Conservation (phyloP, 2,329 filamentous ascomycete genomes). For the Xylariaceae sp. region DNA sequence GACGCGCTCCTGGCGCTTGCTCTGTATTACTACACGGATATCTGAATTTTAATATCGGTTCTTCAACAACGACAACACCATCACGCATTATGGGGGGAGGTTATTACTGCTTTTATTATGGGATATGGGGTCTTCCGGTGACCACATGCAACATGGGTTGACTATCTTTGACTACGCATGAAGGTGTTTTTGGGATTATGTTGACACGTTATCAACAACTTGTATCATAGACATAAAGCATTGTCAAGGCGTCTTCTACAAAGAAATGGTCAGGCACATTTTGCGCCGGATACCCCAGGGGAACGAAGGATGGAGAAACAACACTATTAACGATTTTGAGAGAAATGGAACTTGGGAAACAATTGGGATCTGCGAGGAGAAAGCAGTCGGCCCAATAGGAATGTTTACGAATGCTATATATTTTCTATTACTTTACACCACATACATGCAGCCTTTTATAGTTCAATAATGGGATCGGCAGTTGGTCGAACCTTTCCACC, state of each 20-base stretch:
- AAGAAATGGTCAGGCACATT: conserved; percentile 31
- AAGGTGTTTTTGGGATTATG: conserved; percentile 24
- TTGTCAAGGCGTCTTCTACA: conserved; percentile 32
- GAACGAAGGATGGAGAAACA: conserved; percentile 27
- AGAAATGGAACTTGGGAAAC: conserved; percentile 22
- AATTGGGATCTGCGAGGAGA: conserved; percentile 5
- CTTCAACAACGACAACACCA: conserved; percentile 11
- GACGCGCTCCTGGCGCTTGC: conserved; percentile 22
- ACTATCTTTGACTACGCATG: conserved; percentile 3
- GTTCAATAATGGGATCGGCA: not conserved
- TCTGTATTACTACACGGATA: conserved; percentile 32
- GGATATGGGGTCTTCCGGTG: conserved; percentile 25
- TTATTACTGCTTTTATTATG: conserved; percentile 24
- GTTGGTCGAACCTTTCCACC: not conserved
- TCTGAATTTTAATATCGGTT: conserved; percentile 30
- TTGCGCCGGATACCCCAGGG: conserved; percentile 38
- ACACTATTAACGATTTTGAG: conserved; percentile 22
- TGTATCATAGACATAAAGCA: conserved; percentile 34
- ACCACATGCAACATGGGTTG: conserved; percentile 9
- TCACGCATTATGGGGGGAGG: conserved; percentile 19
- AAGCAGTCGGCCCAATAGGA: not conserved
- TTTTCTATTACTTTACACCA: not conserved
- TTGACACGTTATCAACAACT: conserved; percentile 23
- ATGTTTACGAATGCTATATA: not conserved
- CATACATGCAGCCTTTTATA: not conserved